phyloP scores from a whole-genome alignment of 768 basidiomycete species.

The Auriscalpium microsporum region DNA sequence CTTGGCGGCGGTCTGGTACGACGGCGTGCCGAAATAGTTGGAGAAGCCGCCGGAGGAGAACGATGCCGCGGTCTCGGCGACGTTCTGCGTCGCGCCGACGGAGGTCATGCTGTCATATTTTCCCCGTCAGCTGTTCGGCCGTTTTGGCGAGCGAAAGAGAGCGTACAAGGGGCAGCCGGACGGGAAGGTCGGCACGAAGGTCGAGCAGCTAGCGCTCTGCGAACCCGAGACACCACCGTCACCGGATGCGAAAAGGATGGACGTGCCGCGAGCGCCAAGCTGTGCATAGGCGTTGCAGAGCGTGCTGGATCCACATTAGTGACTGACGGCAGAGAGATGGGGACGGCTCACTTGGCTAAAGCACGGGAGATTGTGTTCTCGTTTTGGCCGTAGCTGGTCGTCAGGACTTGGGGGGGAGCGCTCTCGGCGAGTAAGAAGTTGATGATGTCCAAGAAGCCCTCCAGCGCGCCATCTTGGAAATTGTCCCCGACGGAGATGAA shows the following conservation, averaged over 20 bases:
- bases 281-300: slow-evolving; percentile 11
- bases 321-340: background rate
- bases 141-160: background rate
- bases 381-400: slow-evolving; percentile 4
- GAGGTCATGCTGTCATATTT: slow-evolving; percentile 1
- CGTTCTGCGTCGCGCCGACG: slow-evolving; percentile 7
- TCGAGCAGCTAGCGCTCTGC: slow-evolving; percentile 5
- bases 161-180: slow-evolving; percentile 14
- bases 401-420: slow-evolving; percentile 6
- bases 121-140: too few species aligned
- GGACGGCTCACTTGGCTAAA: slow-evolving; percentile 1
- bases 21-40: slow-evolving; percentile 9
- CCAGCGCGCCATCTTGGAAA: slow-evolving; percentile 13
- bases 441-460: slow-evolving; percentile 10
- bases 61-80: slow-evolving; percentile 6
- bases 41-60: slow-evolving; percentile 17
- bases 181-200: slow-evolving; percentile 14
- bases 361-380: slow-evolving; percentile 1
- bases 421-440: slow-evolving; percentile 7
- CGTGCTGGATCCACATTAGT: background rate
- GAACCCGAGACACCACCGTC: slow-evolving; percentile 15
- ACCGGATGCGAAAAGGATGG: slow-evolving; percentile 14
- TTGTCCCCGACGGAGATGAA: slow-evolving; percentile 21
- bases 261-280: slow-evolving; percentile 8
- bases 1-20: slow-evolving; percentile 6